Conservation (phyloP, 805 yeast genomes). For the Schwanniomyces sp. region DNA sequence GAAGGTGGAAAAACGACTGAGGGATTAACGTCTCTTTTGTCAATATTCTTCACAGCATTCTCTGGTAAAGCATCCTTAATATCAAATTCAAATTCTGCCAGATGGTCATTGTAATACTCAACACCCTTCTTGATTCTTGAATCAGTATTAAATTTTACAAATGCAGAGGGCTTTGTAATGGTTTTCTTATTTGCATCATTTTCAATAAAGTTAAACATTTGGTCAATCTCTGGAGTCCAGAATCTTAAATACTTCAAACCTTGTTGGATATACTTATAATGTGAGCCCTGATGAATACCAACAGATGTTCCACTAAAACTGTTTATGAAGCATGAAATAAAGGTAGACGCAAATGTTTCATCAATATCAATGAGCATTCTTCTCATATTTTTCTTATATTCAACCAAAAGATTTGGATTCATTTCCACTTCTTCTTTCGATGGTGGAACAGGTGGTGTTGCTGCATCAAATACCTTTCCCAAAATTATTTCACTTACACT, state of each 20-base stretch:
- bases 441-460: slow-evolving; percentile 37
- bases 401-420: slow-evolving; percentile 15
- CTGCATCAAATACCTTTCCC: slow-evolving; percentile 22
- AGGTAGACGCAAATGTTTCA: slow-evolving; percentile 28
- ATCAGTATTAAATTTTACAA: slow-evolving; percentile 14
- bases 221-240: slow-evolving; percentile 36
- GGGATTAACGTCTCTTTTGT: slow-evolving; percentile 21
- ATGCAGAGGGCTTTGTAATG: slow-evolving; percentile 7
- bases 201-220: slow-evolving; percentile 13
- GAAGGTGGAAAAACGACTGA: slow-evolving; percentile 30
- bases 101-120: not conserved
- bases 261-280: slow-evolving; percentile 27
- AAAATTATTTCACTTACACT: slow-evolving; percentile 26
- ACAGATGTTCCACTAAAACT: slow-evolving; percentile 25
- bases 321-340: slow-evolving; percentile 28
- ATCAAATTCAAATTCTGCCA: slow-evolving; percentile 1
- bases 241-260: slow-evolving; percentile 29
- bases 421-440: slow-evolving; percentile 20
- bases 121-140: slow-evolving; percentile 11
- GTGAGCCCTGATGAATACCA: slow-evolving; percentile 21
- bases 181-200: slow-evolving; percentile 4
- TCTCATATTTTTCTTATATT: slow-evolving; percentile 15
- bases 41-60: slow-evolving; percentile 4
- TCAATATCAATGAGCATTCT: slow-evolving; percentile 29
- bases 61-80: slow-evolving; percentile 13